Conservation (phyloP, 2,329 filamentous ascomycete species). For the Aspergillus costaricaensis region DNA sequence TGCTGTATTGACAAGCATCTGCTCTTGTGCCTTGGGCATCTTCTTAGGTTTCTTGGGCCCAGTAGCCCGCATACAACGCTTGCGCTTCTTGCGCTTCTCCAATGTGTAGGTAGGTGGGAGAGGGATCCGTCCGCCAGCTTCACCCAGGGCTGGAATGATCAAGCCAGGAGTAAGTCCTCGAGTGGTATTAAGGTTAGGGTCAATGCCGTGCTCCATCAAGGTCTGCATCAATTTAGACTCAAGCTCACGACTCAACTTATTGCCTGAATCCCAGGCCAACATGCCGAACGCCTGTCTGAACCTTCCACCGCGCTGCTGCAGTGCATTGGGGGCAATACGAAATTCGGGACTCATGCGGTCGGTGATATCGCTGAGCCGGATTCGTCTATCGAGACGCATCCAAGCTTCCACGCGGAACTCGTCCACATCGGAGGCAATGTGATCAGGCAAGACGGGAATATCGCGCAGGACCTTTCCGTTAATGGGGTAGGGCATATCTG, state of each 20-base stretch:
- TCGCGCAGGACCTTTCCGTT: slow-evolving; percentile 19
- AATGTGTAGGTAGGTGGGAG: slow-evolving; percentile 11
- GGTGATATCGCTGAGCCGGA: slow-evolving; percentile 30
- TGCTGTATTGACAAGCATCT: not conserved
- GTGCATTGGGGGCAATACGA: slow-evolving; percentile 23
- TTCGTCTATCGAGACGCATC: slow-evolving; percentile 32
- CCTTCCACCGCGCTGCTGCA: slow-evolving; percentile 31
- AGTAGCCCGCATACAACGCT: not conserved
- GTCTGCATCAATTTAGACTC: slow-evolving; percentile 7
- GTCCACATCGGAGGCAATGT: slow-evolving; percentile 34
- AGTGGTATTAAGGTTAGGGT: slow-evolving; percentile 20
- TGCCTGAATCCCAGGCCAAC: slow-evolving; percentile 30
- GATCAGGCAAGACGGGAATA: slow-evolving; percentile 31
- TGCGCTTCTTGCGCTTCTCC: not conserved
- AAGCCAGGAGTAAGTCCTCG: slow-evolving; percentile 27
- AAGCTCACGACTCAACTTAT: slow-evolving; percentile 21
- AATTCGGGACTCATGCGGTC: slow-evolving; percentile 29
- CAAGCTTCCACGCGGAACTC: slow-evolving; percentile 37
- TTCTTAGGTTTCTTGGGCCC: not conserved
- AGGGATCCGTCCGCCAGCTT: slow-evolving; percentile 23
- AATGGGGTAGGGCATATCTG: slow-evolving; percentile 11
- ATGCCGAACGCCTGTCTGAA: slow-evolving; percentile 31
- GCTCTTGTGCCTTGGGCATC: not conserved
- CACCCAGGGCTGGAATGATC: slow-evolving; percentile 21
- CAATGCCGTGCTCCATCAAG: slow-evolving; percentile 13